These are phyloP conservation scores for Gastrolobium villosum DNA, from an alignment of 306 rosid species.

Conservation along the genomic window DNA sequence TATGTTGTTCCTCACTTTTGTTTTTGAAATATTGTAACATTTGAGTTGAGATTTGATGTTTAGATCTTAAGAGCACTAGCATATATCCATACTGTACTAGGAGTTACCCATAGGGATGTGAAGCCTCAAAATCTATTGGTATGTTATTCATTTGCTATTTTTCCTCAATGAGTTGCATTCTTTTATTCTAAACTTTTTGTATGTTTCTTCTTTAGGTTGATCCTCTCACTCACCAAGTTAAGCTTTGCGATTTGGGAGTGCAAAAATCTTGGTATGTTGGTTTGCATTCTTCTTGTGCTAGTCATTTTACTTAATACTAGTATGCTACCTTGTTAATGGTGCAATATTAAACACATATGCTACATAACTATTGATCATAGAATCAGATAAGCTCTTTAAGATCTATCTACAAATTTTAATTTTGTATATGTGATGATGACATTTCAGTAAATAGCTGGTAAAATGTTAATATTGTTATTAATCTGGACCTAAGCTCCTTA, in stretches of 20 bases:
- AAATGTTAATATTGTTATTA: slow-evolving; percentile 30
- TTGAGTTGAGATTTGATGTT: slow-evolving; percentile 42
- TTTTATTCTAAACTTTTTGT: slow-evolving; percentile 30
- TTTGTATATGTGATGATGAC: slow-evolving; percentile 27
- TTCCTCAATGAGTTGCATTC: background rate
- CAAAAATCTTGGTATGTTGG: slow-evolving; percentile 85
- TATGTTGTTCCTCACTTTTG: slow-evolving; percentile 27
- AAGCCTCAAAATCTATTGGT: slow-evolving; percentile 97
- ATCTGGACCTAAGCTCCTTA: background rate
- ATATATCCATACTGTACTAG: slow-evolving; percentile 89
- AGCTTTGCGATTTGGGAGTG: slow-evolving; percentile 98
- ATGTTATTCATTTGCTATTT: slow-evolving; percentile 46
- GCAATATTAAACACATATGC: slow-evolving; percentile 13
- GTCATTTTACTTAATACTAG: background rate
- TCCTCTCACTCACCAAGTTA: slow-evolving; percentile 94
- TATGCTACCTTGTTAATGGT: slow-evolving; percentile 5
- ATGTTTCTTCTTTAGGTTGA: slow-evolving; percentile 67
- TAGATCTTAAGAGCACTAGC: slow-evolving; percentile 96
- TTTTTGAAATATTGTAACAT: slow-evolving; percentile 28
- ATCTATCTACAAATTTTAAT: slow-evolving; percentile 30
- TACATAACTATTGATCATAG: slow-evolving; percentile 2
- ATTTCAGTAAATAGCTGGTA: slow-evolving; percentile 14
- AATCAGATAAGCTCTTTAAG: slow-evolving; percentile 34
- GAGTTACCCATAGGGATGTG: slow-evolving; percentile 94
- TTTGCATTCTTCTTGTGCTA: slow-evolving; percentile 27